Conservation (phyloP, 345 rosid species). For the Pistacia atlantica region DNA sequence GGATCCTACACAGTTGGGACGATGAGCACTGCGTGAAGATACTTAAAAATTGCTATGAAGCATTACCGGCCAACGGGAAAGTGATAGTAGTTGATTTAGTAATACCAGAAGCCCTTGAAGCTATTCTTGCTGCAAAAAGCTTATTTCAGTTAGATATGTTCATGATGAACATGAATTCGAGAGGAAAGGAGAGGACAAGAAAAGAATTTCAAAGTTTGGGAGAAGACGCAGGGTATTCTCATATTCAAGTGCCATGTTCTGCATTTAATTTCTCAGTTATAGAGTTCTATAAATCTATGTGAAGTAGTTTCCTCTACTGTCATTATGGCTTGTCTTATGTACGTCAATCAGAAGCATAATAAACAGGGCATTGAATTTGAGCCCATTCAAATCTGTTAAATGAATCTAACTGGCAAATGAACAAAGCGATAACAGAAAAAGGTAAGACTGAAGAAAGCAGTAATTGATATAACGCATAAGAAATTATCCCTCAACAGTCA, state of each 20-base stretch:
- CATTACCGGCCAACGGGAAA: slow-evolving; percentile 45
- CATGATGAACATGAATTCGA: slow-evolving; percentile 34
- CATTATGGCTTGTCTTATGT: neutral
- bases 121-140: slow-evolving; percentile 25
- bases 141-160: slow-evolving; percentile 43
- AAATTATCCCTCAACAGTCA: slow-evolving; percentile 3
- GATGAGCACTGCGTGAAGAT: slow-evolving; percentile 45
- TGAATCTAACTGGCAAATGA: neutral
- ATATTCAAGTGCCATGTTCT: slow-evolving; percentile 21
- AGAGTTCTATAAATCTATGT: slow-evolving; percentile 20
- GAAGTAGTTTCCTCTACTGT: neutral
- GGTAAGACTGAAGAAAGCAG: neutral
- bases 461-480: neutral
- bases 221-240: slow-evolving; percentile 38
- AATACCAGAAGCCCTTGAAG: slow-evolving; percentile 38
- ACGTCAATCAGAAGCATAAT: too few relatives aligned
- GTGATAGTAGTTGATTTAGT: slow-evolving; percentile 49
- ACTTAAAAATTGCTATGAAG: slow-evolving; percentile 45
- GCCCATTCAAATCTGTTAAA: neutral
- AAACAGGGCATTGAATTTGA: neutral
- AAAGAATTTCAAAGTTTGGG: slow-evolving; percentile 25
- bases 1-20: slow-evolving; percentile 47
- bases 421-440: neutral
- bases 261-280: slow-evolving; percentile 28
- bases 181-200: slow-evolving; percentile 42